Percentiles rank a stretch among this genome's conserved stretches.
phyloP scores from a whole-genome alignment of 805 yeast species.

The Suhomyces emberorum region DNA sequence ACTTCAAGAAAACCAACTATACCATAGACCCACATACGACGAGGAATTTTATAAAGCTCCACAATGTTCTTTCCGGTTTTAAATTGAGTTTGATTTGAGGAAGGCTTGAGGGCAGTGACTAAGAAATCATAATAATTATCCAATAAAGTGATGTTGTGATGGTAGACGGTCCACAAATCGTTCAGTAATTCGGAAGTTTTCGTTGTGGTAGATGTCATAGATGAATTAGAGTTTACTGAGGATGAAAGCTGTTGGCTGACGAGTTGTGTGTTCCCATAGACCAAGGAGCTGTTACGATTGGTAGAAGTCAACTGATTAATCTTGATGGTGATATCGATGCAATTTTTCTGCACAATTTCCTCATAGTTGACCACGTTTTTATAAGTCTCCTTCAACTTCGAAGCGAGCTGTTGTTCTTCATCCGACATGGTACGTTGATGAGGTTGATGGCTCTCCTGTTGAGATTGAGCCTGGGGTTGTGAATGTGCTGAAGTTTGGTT shows the following conservation, averaged over 20 bases:
- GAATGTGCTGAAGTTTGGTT: constrained; percentile 11
- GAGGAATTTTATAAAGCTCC: constrained; percentile 70
- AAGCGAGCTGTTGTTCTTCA: constrained; percentile 64
- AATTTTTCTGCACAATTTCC: constrained; percentile 66
- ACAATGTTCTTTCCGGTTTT: constrained; percentile 77
- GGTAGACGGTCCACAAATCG: constrained; percentile 70
- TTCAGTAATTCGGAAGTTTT: constrained; percentile 49
- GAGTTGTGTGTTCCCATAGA: constrained; percentile 12
- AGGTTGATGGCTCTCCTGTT: background rate
- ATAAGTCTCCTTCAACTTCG: constrained; percentile 72
- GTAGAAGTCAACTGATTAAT: constrained; percentile 35
- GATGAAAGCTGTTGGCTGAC: constrained; percentile 13
- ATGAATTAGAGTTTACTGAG: constrained; percentile 10
- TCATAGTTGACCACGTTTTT: constrained; percentile 65
- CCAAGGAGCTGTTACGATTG: constrained; percentile 31
- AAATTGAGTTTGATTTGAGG: constrained; percentile 46
- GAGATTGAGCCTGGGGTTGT: constrained; percentile 12
- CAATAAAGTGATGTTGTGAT: constrained; percentile 59
- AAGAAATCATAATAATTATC: constrained; percentile 73
- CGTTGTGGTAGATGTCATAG: constrained; percentile 17
- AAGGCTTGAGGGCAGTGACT: constrained; percentile 65
- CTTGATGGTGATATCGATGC: constrained; percentile 55
- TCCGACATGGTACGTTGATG: constrained; percentile 38
- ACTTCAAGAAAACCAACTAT: constrained; percentile 78
- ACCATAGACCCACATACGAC: constrained; percentile 85